Evolutionary conservation across 2,329 filamentous ascomycete species (phyloP).

Genomic region (Penicillium brevicompactum): DNA sequence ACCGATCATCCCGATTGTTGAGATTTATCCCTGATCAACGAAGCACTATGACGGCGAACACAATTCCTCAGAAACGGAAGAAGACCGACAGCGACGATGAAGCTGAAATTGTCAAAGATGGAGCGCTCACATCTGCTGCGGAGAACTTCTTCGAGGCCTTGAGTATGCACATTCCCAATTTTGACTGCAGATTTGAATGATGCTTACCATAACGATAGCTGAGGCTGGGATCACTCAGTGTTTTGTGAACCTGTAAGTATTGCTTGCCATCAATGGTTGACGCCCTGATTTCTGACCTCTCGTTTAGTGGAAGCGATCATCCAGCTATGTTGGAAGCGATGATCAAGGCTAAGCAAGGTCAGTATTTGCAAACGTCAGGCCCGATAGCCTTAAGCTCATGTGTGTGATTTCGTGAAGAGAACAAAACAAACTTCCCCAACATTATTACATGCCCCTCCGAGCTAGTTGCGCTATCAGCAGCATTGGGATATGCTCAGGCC

Average conservation of each 20-base stretch:
- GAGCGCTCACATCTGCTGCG: constrained; percentile 13
- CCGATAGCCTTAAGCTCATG: not conserved
- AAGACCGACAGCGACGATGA: not conserved
- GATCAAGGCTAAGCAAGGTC: constrained; percentile 69
- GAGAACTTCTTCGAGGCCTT: constrained; percentile 25
- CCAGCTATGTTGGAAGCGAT: constrained; percentile 77
- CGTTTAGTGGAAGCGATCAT: constrained; percentile 51
- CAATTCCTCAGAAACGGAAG: constrained; percentile 2
- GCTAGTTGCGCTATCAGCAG: constrained; percentile 81
- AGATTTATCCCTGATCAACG: not conserved
- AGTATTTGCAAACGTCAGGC: constrained; percentile 28
- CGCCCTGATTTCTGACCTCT: not conserved
- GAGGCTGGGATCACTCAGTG: constrained; percentile 42
- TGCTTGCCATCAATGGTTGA: not conserved
- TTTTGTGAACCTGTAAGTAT: constrained; percentile 46
- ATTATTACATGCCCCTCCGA: constrained; percentile 79
- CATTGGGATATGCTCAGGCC: constrained; percentile 72
- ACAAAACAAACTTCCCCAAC: constrained; percentile 59
- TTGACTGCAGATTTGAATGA: not conserved
- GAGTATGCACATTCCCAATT: constrained; percentile 10
- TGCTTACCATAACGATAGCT: constrained; percentile 6
- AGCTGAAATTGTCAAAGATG: constrained; percentile 2
- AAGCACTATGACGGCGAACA: not conserved
- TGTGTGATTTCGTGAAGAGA: constrained; percentile 1
- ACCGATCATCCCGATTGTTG: not conserved